Evolutionary conservation across 352 stramenopile genomes (phyloP), one percentile per base, ranked within the genome.

Genomic region (Albugo laibachii): DNA sequence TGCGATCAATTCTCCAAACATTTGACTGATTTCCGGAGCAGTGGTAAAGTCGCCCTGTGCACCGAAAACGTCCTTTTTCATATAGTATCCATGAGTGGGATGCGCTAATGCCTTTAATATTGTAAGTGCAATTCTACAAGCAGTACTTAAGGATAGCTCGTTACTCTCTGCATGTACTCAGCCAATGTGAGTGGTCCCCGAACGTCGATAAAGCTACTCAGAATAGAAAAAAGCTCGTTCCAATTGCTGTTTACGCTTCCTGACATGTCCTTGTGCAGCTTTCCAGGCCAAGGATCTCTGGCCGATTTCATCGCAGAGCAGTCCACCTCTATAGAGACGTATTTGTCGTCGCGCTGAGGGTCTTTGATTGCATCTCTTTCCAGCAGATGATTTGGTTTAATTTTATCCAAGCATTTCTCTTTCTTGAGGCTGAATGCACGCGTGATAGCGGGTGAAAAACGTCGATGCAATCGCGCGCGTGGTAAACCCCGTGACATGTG

Each of bases 51-150:
- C 85, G 50, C 83, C 84, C 42, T 88, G 65, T 24, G 59, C 72
- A 34, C 87, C 87, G 57, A 96, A 93, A 45, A 95, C 76, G 51
- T 95, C 77, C 36, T 79, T 78, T 56, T 92, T 91, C 63, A 95
- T 97, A 69, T 97, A 97, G 65, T 97, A 97, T 34, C 92, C 92
- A 63, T 95, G 75, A 44, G 81, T 47, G 13, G 83, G 85, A 66
- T 97, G 85, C 41, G 81, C 83, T 54, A 97, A 67, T 27, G 74
- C 74, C 65, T 76, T 47, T 27, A 12, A 19, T 11, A 45, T 36
- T 41, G 40, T 35, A 36, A 45, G 14, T 15, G 45, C 10, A 15
- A 53, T 42, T 11, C 14, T 27, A 52, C 18, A 21, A 47, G 46
- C 46, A 48, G 14, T n/a, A 48, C 2, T 20, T 31, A 18, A 48